Percentiles rank a stretch among this genome's conserved stretches.
Conservation (phyloP, 1,284 basidiomycete genomes). For the Ceratobasidium sp. region DNA sequence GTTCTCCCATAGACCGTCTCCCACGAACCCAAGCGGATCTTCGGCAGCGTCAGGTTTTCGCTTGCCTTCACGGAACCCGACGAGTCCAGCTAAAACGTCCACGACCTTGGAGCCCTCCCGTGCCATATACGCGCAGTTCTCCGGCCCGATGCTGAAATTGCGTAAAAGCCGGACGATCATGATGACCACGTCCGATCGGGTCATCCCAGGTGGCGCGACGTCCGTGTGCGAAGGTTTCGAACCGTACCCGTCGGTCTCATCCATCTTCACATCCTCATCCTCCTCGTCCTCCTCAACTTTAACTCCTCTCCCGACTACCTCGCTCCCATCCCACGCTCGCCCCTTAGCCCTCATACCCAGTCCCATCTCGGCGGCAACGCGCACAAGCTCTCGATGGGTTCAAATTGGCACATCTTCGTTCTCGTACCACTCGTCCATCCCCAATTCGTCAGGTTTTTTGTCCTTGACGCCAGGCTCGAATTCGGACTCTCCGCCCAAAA, state of each 20-base stretch:
- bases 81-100: too few species aligned
- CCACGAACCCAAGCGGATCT: slow-evolving; percentile 45
- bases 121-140: too few species aligned
- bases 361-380: slow-evolving; percentile 70
- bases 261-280: slow-evolving; percentile 57
- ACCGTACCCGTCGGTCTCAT: slow-evolving; percentile 54
- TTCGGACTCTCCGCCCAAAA: slow-evolving; percentile 60
- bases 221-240: slow-evolving; percentile 59
- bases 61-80: too few species aligned
- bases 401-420: slow-evolving; percentile 58
- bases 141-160: too few species aligned
- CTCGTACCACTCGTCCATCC: slow-evolving; percentile 25
- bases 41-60: too few species aligned
- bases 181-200: too few species aligned
- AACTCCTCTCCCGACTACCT: neutral
- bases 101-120: too few species aligned
- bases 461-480: slow-evolving; percentile 47
- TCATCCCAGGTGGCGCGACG: slow-evolving; percentile 73
- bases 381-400: slow-evolving; percentile 76
- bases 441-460: slow-evolving; percentile 39
- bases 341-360: slow-evolving; percentile 53
- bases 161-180: too few species aligned
- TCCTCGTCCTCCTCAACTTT: slow-evolving; percentile 42
- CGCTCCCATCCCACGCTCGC: slow-evolving; percentile 14
- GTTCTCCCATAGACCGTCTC: slow-evolving; percentile 58